phyloP scores from a whole-genome alignment of 208 protist species.

The Acanthamoeba sp. region DNA sequence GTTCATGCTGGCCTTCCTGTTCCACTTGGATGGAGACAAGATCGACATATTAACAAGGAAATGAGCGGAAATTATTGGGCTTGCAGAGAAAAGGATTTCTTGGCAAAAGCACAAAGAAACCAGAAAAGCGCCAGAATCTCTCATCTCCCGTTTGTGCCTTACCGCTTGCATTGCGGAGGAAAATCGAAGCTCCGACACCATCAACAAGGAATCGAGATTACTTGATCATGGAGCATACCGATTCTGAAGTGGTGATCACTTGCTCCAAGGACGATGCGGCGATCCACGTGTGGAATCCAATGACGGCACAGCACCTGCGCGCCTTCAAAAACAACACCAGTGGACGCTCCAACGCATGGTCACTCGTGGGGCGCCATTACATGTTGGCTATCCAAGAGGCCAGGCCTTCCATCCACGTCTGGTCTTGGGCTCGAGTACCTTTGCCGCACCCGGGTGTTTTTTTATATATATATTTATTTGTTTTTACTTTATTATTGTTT shows the following conservation, averaged over 20 bases:
- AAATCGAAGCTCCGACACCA: neutral
- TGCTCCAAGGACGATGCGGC: constrained; percentile 36
- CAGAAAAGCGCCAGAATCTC: neutral
- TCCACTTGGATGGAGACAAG: no score
- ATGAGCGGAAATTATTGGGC: neutral
- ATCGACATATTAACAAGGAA: neutral
- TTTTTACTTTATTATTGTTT: neutral
- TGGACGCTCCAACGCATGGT: constrained; percentile 23
- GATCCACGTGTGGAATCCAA: constrained; percentile 42
- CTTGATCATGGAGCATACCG: neutral
- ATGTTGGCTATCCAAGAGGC: constrained; percentile 49
- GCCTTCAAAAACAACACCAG: constrained; percentile 33
- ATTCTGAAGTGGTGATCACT: constrained; percentile 55
- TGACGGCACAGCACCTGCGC: constrained; percentile 54
- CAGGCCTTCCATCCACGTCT: constrained; percentile 61
- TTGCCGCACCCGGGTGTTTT: neutral
- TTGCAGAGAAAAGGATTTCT: neutral
- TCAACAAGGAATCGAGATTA: no score
- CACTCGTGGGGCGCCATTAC: constrained; percentile 20
- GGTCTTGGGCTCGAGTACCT: constrained; percentile 50
- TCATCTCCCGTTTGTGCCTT: no score
- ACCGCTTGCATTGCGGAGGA: no score
- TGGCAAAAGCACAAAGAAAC: neutral
- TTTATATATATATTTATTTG: no score
- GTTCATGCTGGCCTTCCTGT: neutral